These are phyloP conservation scores for Syzygium jambos DNA, from an alignment of 345 rosid species.

Conservation along the genomic window DNA sequence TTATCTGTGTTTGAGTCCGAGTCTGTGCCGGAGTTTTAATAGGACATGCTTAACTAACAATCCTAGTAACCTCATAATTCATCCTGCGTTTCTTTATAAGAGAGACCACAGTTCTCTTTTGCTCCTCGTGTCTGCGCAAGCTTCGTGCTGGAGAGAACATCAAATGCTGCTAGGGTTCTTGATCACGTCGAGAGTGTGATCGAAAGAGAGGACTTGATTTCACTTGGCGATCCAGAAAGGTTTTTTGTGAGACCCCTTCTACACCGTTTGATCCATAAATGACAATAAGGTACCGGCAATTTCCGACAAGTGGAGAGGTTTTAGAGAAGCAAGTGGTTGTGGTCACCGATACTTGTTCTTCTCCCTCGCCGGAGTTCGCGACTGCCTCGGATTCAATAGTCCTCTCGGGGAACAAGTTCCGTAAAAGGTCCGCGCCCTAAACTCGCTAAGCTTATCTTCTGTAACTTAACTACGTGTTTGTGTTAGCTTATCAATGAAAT, in stretches of 20 bases:
- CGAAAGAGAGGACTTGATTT: background rate
- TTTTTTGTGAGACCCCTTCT: background rate
- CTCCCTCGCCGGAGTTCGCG: constrained; percentile 6
- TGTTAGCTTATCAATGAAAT: too few relatives aligned
- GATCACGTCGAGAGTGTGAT: background rate
- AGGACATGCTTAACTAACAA: background rate
- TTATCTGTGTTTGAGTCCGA: background rate
- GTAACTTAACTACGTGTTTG: background rate
- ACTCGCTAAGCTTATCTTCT: background rate
- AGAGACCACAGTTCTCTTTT: background rate
- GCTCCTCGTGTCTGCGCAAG: background rate
- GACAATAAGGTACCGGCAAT: background rate
- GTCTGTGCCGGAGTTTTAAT: background rate
- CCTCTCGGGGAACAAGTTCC: constrained; percentile 1
- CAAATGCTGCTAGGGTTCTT: background rate
- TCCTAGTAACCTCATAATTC: background rate
- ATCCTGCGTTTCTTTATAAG: background rate
- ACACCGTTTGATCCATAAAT: background rate
- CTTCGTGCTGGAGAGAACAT: background rate
- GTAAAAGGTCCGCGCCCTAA: background rate
- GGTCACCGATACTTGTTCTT: background rate
- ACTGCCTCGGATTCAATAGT: background rate
- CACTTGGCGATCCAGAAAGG: background rate
- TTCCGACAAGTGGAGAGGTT: background rate
- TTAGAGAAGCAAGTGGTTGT: background rate